Conservation (phyloP, 1,139 yeast genomes). For the Yamadazyma sp. region DNA sequence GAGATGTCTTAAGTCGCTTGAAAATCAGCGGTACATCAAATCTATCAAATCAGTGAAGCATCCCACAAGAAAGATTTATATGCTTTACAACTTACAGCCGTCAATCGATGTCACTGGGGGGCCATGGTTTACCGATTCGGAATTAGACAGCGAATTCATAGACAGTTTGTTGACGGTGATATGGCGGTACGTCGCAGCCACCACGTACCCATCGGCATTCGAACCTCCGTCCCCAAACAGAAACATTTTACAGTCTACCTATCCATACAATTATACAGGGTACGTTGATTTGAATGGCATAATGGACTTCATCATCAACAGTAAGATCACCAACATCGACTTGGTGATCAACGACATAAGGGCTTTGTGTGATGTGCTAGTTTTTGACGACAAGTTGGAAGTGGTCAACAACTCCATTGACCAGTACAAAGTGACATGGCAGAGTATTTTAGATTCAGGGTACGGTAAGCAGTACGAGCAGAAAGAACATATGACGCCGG, state of each 20-base stretch:
- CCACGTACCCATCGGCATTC: constrained; percentile 75
- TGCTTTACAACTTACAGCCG: constrained; percentile 92
- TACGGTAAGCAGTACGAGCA: constrained; percentile 46
- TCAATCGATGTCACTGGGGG: constrained; percentile 97
- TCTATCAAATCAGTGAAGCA: constrained; percentile 88
- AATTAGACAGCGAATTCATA: constrained; percentile 90
- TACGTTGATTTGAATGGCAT: constrained; percentile 73
- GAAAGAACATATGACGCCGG: constrained; percentile 16
- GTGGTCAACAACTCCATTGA: constrained; percentile 47
- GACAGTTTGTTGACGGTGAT: constrained; percentile 79
- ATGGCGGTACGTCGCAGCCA: constrained; percentile 81
- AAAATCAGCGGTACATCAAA: constrained; percentile 81
- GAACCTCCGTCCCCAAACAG: constrained; percentile 26
- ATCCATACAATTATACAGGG: constrained; percentile 56
- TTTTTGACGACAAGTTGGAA: constrained; percentile 85
- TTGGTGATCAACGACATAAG: constrained; percentile 73
- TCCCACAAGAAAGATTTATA: constrained; percentile 95
- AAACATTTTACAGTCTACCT: constrained; percentile 37
- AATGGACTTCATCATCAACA: constrained; percentile 68
- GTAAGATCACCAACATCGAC: constrained; percentile 82
- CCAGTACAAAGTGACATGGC: constrained; percentile 60
- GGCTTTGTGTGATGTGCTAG: constrained; percentile 82
- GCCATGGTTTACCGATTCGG: constrained; percentile 98
- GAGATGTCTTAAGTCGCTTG: constrained; percentile 81
- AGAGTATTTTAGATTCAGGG: constrained; percentile 62